Base-by-base conservation (phyloP, 805 yeast species). In the Wickerhamomyces mucosus region DNA sequence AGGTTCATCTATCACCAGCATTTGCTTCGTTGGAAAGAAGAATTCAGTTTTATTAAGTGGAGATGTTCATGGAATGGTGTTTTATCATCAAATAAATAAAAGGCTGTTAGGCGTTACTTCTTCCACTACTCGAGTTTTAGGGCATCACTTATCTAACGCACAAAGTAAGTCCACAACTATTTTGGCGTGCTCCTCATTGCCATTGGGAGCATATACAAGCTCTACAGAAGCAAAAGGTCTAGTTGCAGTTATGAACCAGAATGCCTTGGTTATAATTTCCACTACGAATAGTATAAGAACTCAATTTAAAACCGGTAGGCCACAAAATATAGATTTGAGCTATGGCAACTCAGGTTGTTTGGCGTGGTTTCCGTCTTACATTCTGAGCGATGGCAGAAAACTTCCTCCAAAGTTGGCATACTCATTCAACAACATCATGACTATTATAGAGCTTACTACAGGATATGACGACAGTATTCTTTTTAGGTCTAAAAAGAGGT, bases 361-460 rank as follows among this genome's bases (percentile, higher is more conserved):
- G 7, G 53, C 68, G 12, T 79, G 89, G 92, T 76, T 61, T 41
- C 92, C 92, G 0, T 68, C 66, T 9, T 53, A 59, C 4, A 44
- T 45, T 8, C 37, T 34, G 21, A 41, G 40, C 12, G 47, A 46
- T 18, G 44, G 53, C 7, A 30, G 21, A 15, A 34, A 26, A 48
- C 43, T 42, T 46, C 43, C 55, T 1, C 70, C 84, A 0, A 55
- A 65, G 36, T 50, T 83, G 26, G 88, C 81, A 0, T 81, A 76
- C 40, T 63, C 81, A 23, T 80, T 85, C 80, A 61, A 72, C n/a
- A 73, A 75, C 36, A 59, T 63, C 7, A 43, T 82, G 32, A 72
- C 75, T 0, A 45, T 83, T 2, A 41, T 77, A 7, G 78, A 76
- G 33, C 51, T 78, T 3, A 53, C 41, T 14, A 38, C 41, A 14